Conservation (phyloP, 495 filamentous ascomycete genomes). For the Penicillium desertorum region DNA sequence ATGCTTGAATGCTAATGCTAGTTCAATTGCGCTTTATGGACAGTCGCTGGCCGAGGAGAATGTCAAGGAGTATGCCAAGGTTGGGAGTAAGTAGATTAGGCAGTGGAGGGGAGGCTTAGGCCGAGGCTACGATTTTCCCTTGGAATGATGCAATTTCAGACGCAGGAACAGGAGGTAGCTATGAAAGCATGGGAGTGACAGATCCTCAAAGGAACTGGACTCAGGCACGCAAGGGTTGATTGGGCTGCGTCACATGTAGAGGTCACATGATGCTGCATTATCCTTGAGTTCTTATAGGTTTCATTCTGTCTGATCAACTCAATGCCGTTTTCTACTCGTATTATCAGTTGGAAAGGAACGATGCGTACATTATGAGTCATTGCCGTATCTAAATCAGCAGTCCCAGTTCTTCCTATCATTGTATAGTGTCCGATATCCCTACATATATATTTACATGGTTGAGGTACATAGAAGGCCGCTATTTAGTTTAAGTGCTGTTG, state of each 20-base stretch:
- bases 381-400: too few species aligned
- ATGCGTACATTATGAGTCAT: too few species aligned
- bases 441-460: too few species aligned
- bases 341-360: too few species aligned
- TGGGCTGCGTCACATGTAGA: constrained; percentile 14
- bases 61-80: neutral
- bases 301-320: too few species aligned
- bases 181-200: neutral
- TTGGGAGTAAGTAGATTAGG: neutral
- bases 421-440: too few species aligned
- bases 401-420: too few species aligned
- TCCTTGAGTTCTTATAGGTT: too few species aligned
- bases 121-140: too few species aligned
- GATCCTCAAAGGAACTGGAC: constrained; percentile 2
- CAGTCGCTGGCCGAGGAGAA: constrained; percentile 2
- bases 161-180: neutral
- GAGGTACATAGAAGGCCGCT: too few species aligned
- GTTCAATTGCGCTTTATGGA: constrained; percentile 3
- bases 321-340: too few species aligned
- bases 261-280: constrained; percentile 13
- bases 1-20: neutral
- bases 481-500: too few species aligned
- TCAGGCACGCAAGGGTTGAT: constrained; percentile 5
- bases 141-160: neutral
- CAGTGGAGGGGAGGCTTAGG: neutral